Conservation (phyloP, 73 alveolate species). For the Durusdinium trenchii region DNA sequence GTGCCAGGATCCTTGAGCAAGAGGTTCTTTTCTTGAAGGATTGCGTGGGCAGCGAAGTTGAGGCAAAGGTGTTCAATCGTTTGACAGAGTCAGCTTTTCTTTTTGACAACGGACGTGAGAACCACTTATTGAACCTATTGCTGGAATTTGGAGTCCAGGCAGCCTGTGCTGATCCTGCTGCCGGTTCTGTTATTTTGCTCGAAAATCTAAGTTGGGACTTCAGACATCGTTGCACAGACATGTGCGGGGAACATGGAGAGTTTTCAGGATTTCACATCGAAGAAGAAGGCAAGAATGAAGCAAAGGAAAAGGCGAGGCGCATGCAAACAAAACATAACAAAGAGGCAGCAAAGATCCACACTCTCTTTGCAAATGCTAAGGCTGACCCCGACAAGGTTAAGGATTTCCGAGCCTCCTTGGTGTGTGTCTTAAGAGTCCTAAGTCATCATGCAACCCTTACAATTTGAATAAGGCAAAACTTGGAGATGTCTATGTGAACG, state of each 20-base stretch:
- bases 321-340: background rate
- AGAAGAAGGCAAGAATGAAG: conserved; percentile 96
- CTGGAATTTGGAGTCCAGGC: conserved; percentile 55
- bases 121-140: background rate
- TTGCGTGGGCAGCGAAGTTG: conserved; percentile 98
- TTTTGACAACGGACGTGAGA: background rate
- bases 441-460: too few species aligned
- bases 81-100: background rate
- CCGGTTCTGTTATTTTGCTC: conserved; percentile 98
- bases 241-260: background rate
- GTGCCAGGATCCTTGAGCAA: conserved; percentile 96
- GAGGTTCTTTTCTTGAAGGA: conserved; percentile 95
- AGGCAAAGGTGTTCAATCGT: background rate
- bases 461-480: conserved; percentile 77
- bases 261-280: conserved; percentile 97
- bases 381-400: conserved; percentile 86
- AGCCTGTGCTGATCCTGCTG: conserved; percentile 97
- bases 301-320: conserved; percentile 70
- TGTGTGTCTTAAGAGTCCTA: background rate
- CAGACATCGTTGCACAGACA: background rate
- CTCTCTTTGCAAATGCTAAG: background rate
- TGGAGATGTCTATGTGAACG: conserved; percentile 98
- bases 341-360: background rate
- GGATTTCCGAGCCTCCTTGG: conserved; percentile 81
- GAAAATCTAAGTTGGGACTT: conserved; percentile 98